Evolutionary conservation across 2,329 filamentous ascomycete genomes (phyloP).

Genomic region (Raffaelea deltoideospora): DNA sequence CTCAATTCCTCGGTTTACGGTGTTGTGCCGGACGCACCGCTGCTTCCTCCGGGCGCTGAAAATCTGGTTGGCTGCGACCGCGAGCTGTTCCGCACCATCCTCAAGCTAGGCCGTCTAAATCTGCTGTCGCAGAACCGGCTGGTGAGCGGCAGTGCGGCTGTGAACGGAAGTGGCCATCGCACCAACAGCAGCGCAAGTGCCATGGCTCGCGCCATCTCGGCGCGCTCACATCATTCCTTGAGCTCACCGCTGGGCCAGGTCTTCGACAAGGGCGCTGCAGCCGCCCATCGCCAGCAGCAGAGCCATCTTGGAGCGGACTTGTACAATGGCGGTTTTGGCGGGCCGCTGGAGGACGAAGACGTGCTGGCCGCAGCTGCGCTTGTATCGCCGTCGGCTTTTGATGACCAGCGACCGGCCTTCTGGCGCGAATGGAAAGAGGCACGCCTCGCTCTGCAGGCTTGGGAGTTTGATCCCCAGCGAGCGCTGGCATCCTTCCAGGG

Average conservation of each 20-base stretch:
- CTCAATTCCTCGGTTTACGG: slow-evolving; percentile 54
- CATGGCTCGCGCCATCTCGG: slow-evolving; percentile 10
- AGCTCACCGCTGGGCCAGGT: slow-evolving; percentile 26
- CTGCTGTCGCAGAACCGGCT: slow-evolving; percentile 58
- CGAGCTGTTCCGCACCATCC: slow-evolving; percentile 72
- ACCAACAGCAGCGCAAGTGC: slow-evolving; percentile 2
- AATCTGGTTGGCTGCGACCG: slow-evolving; percentile 81
- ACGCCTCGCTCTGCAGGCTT: slow-evolving; percentile 59
- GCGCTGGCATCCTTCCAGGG: slow-evolving; percentile 25
- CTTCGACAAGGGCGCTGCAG: slow-evolving; percentile 24
- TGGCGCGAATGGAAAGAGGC: slow-evolving; percentile 80
- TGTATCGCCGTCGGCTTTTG: slow-evolving; percentile 28
- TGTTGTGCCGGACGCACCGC: slow-evolving; percentile 27
- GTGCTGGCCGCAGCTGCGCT: slow-evolving; percentile 21
- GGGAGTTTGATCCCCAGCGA: slow-evolving; percentile 54
- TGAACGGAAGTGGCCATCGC: not conserved
- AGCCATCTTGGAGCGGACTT: slow-evolving; percentile 28
- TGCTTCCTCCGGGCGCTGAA: slow-evolving; percentile 51
- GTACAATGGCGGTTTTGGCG: slow-evolving; percentile 37
- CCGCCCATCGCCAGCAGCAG: slow-evolving; percentile 14
- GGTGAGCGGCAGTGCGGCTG: slow-evolving; percentile 16
- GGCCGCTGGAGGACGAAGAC: slow-evolving; percentile 40
- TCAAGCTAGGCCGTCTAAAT: slow-evolving; percentile 71
- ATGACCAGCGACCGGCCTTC: slow-evolving; percentile 51
- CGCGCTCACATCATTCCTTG: slow-evolving; percentile 20